Base-by-base conservation (phyloP, 768 basidiomycete species). In the Mycena metata region DNA sequence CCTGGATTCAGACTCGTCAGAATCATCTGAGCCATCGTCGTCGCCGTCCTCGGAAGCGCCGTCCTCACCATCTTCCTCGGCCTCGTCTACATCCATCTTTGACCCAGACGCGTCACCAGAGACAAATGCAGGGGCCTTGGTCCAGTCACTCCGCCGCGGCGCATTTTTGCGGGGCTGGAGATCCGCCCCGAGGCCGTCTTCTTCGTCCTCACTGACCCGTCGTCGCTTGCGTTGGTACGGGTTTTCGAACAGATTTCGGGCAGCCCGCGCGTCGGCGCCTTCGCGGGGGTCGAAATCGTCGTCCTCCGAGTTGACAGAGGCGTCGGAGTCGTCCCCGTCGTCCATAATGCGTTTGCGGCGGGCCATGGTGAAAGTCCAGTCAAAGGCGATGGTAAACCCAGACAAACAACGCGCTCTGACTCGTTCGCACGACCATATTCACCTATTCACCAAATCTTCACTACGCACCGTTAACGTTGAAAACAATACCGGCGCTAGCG, bases 81-180 rank as follows among this genome's bases (percentile, higher is more conserved):
- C 66, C 17, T 73, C 35, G 39, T 84, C 79, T 54, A 82, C 78
- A 49, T 88, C 85, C 43, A 85, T 80, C 39, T 83, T 81, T 36
- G 60, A 57, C 16, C 26, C 57, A 24, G 66, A 69, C 73, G 83
- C 84, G 66, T 88, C 85, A 19, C 89, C 83, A 1, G 89, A 85
- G 15, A 93, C 88, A 74, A 95, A 95, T 1, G 90, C 86, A 15
- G 93, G 93, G 3, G 90, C 89, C 80, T 90, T 92, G 30, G 91
- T 85, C 89, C 92, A 93, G 77, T 93, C 87, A 19, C 80, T 85
- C 72, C 82, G 85, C 76, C 83, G 86, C 60, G 75, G 23, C 23
- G 35, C 16, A 21, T 35, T 65, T 71, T 59, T 70, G 79, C 47
- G 76, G 68, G 49, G 72, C 71, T 62, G 75, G 76, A 45, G 66